Evolutionary conservation across 371 early-diverging fungal genomes (phyloP), one percentile per base, ranked within the genome.

Genomic region (Mucor piriformis): DNA sequence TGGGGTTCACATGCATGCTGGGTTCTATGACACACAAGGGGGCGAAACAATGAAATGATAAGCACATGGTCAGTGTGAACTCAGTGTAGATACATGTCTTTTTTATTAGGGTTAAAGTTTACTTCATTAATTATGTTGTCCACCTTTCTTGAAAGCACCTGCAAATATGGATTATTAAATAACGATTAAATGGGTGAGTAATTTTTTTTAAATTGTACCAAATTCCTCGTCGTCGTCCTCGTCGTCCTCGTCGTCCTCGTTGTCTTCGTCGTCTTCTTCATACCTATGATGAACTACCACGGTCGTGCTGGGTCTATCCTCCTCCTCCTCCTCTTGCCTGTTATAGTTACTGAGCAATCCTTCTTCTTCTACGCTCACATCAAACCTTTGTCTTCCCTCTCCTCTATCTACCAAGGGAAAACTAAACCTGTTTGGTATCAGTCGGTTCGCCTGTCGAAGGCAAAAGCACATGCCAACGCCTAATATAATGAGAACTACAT

Each of bases 401-500:
- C 59, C 35, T 57, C 66, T 64, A 21, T 72, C 68, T 13, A 63
- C 62, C 18, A 77, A 32, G 13, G 75, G 74, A 24, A 77, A 74
- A 33, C 59, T 72, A n/a, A 74, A 65, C 24, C 73, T 56, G 51
- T 74, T 72, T 6, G 78, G 78, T 49, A 77, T 59, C 21, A 77
- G 51, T 20, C 74, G 61, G 42, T 77, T 77, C 2, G 78, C 78
- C 46, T 70, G 49, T 13, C 49, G 47, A n/a, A 77, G 42, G 35
- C 74, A 74, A 35, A 74, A 77, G 55, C 78, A 77, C 69, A 77
- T 70, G 38, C 78, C 78, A 18, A 66, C 43, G 8, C 63, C 75
- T 10, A 74, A 29, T 38, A 67, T n/a, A n/a, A 68, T 34, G 12
- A 77, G 60, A 10, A 69, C 35, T 3, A 63, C 43, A 64, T 74